Conservation (phyloP, 768 basidiomycete species). For the Lactarius quietus region DNA sequence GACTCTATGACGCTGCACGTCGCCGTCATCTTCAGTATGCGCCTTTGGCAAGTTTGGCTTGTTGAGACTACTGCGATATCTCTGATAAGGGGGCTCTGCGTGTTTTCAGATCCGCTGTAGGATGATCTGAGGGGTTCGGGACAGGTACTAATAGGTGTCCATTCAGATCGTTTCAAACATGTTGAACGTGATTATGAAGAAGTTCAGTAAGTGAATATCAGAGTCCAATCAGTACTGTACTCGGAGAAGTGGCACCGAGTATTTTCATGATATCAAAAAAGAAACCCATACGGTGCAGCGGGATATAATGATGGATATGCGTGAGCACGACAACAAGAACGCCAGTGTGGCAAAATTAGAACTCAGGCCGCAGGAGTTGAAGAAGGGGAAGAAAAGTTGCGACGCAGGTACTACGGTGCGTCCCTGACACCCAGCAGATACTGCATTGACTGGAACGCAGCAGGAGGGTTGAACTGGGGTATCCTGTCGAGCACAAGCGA, state of each 20-base stretch:
- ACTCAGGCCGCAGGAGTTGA: not conserved
- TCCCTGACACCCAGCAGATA: conserved; percentile 15
- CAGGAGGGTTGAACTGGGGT: conserved; percentile 22
- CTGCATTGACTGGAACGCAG: conserved; percentile 24
- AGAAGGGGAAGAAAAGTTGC: not conserved
- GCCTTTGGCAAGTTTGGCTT: too few relatives aligned
- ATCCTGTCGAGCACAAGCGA: conserved; percentile 9
- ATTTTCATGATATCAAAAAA: not conserved
- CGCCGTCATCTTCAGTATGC: too few relatives aligned
- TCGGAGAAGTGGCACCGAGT: not conserved
- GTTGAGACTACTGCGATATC: too few relatives aligned
- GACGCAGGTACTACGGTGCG: not conserved
- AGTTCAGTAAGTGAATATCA: not conserved
- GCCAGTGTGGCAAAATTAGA: not conserved
- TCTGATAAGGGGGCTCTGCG: not conserved
- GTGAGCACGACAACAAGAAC: not conserved
- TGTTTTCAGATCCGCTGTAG: not conserved
- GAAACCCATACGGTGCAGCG: not conserved
- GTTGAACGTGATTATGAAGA: not conserved
- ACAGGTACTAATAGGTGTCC: not conserved
- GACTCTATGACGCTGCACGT: not conserved
- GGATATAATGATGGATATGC: not conserved
- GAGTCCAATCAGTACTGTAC: not conserved
- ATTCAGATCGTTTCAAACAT: not conserved
- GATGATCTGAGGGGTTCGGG: not conserved